phyloP scores from a whole-genome alignment of 1,284 basidiomycete genomes.

The Puccinia triticina region DNA sequence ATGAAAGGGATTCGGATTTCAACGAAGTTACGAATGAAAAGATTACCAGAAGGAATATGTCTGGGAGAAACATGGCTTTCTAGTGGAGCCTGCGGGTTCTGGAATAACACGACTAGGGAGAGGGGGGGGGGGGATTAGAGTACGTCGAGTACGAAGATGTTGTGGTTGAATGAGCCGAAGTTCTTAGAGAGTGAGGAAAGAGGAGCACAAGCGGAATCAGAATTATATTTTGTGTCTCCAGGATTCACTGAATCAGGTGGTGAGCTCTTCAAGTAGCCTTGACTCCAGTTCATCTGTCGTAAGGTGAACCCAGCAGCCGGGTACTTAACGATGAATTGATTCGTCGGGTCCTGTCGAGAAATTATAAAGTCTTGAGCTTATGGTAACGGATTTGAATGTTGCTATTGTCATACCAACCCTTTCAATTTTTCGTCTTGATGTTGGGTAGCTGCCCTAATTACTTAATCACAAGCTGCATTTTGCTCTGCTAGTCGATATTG shows the following conservation, averaged over 20 bases:
- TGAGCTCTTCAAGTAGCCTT: background rate
- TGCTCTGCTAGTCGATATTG: no score
- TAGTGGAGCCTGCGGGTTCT: background rate
- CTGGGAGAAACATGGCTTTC: slow-evolving; percentile 6
- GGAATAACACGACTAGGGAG: background rate
- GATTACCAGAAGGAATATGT: background rate
- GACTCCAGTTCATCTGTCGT: background rate
- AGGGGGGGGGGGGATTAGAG: background rate
- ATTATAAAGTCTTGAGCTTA: background rate
- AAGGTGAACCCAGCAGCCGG: background rate
- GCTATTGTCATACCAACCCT: background rate
- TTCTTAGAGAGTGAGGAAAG: background rate
- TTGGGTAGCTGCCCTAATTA: no score
- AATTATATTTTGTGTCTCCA: background rate
- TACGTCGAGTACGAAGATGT: background rate
- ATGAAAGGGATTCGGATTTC: background rate
- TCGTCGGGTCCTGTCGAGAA: background rate
- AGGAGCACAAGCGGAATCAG: background rate
- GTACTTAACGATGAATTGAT: slow-evolving; percentile 4
- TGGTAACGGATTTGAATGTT: background rate
- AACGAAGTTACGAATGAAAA: slow-evolving; percentile 13
- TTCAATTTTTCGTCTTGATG: background rate
- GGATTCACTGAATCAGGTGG: background rate
- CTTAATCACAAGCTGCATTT: no score
- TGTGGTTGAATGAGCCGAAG: background rate